Evolutionary conservation across 2,329 filamentous ascomycete species (phyloP).

Genomic region (Clathrospora elynae): DNA sequence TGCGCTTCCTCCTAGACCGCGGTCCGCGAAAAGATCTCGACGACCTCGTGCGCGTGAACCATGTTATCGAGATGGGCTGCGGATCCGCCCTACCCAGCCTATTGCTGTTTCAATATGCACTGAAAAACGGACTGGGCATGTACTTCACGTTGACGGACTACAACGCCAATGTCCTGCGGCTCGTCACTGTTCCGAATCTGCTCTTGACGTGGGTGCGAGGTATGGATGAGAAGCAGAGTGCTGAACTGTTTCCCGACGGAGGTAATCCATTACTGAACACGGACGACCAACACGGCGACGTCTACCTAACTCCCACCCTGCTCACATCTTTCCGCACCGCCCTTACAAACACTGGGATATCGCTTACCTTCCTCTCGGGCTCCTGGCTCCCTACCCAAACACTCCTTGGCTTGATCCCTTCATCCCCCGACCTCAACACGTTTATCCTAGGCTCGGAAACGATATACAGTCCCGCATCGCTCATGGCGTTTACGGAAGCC

Average conservation of each 20-base stretch:
- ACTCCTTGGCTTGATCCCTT: constrained; percentile 64
- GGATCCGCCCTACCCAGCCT: constrained; percentile 76
- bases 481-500: constrained; percentile 70
- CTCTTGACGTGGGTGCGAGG: constrained; percentile 66
- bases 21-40: constrained; percentile 57
- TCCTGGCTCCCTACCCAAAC: constrained; percentile 66
- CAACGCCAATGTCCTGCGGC: constrained; percentile 75
- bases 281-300: constrained; percentile 54
- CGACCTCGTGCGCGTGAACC: constrained; percentile 55
- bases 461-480: constrained; percentile 77
- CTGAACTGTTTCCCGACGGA: constrained; percentile 17
- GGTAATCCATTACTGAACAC: constrained; percentile 28
- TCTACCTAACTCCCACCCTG: constrained; percentile 66
- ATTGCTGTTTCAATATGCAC: constrained; percentile 68
- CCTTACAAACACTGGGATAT: constrained; percentile 59
- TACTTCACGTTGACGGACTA: constrained; percentile 76
- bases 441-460: constrained; percentile 75
- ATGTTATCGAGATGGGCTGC: constrained; percentile 70
- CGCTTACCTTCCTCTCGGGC: constrained; percentile 72
- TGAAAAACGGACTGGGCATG: constrained; percentile 56
- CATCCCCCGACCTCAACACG: constrained; percentile 47
- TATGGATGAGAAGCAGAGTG: constrained; percentile 24
- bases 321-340: constrained; percentile 62
- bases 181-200: constrained; percentile 80
- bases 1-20: constrained; percentile 63